A percentile compares a stretch with the other conserved stretches of the same genome.
Conservation (phyloP, 345 rosid genomes). For the Brassica nigra region DNA sequence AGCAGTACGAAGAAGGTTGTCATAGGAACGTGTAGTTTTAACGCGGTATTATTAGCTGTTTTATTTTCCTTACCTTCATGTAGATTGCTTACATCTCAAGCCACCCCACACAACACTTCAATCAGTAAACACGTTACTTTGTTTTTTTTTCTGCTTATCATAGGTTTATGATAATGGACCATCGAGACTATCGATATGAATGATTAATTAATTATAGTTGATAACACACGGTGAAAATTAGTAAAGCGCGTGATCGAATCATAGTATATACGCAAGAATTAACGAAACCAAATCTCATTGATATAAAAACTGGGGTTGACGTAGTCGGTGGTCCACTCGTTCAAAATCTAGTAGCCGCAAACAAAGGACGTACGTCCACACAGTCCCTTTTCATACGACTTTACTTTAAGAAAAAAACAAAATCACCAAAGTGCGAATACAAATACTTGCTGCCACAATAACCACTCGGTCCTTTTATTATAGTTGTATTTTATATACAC, state of each 20-base stretch:
- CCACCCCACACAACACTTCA: background rate
- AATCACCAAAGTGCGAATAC: conserved; percentile 11
- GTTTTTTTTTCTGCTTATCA: background rate
- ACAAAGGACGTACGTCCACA: conserved; percentile 36
- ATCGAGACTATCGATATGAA: background rate
- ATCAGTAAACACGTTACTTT: background rate
- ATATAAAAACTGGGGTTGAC: background rate
- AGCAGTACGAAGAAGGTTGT: background rate
- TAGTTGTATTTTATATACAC: conserved; percentile 8
- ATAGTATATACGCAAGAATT: background rate
- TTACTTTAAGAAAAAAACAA: background rate
- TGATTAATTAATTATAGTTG: background rate
- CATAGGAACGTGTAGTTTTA: conserved; percentile 43
- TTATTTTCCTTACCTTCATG: conserved; percentile 5
- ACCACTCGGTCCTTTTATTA: background rate
- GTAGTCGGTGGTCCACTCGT: conserved; percentile 24
- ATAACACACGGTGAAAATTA: background rate
- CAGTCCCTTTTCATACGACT: conserved; percentile 15
- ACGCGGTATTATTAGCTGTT: conserved; percentile 50
- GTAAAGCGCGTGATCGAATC: conserved; percentile 7
- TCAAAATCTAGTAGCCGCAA: conserved; percentile 31
- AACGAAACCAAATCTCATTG: no score
- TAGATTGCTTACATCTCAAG: conserved; percentile 51
- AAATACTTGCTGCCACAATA: background rate
- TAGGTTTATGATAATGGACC: conserved; percentile 2